Conservation (phyloP, 495 filamentous ascomycete genomes). For the Trichoderma asperelloides region DNA sequence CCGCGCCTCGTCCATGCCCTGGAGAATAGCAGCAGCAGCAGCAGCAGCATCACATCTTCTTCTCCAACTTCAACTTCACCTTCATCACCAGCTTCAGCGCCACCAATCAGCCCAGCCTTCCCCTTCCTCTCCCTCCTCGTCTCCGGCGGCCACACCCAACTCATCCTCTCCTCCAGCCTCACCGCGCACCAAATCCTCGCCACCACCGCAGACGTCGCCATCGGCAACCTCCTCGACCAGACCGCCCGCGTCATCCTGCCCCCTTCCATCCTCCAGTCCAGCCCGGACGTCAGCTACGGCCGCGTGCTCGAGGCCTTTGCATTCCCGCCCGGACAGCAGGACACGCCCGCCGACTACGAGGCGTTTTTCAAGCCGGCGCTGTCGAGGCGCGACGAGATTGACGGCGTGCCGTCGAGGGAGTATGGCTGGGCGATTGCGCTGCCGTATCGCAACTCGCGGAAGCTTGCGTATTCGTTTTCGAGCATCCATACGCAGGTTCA, state of each 20-base stretch:
- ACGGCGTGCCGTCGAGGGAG: constrained; percentile 17
- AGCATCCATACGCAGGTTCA: constrained; percentile 26
- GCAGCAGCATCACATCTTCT: background rate
- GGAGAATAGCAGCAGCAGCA: constrained; percentile 12
- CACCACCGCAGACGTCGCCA: constrained; percentile 60
- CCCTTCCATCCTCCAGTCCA: constrained; percentile 27
- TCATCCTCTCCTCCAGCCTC: constrained; percentile 60
- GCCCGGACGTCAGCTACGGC: constrained; percentile 64
- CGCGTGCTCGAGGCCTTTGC: constrained; percentile 66
- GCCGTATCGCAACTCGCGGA: constrained; percentile 19
- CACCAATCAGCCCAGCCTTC: constrained; percentile 43
- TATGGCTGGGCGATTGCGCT: constrained; percentile 26
- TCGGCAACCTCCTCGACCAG: constrained; percentile 85
- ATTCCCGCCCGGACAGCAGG: constrained; percentile 42
- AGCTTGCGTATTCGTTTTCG: constrained; percentile 31
- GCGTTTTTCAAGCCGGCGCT: constrained; percentile 41
- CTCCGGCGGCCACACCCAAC: constrained; percentile 85
- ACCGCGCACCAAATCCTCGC: constrained; percentile 62
- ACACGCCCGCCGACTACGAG: constrained; percentile 30
- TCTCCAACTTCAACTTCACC: too few relatives aligned
- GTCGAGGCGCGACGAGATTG: constrained; percentile 45
- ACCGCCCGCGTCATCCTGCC: constrained; percentile 67
- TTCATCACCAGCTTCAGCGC: constrained; percentile 1
- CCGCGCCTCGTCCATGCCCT: constrained; percentile 69
- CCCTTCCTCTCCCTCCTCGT: constrained; percentile 87